Conservation (phyloP, 2,329 filamentous ascomycete genomes). For the Penicillium capsulatum region DNA sequence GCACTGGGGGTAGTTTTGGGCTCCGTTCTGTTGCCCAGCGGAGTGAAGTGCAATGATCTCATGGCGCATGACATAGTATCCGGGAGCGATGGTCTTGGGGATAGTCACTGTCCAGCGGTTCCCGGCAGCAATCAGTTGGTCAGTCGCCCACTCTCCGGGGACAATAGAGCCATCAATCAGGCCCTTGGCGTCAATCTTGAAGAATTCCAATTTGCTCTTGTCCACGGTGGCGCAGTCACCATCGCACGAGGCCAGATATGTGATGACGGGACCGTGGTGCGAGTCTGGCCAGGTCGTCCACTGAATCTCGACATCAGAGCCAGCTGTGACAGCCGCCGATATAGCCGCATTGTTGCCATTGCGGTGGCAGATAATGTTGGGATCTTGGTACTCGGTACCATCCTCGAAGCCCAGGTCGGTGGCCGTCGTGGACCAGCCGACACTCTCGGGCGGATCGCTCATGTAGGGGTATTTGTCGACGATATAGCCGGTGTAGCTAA, state of each 20-base stretch:
- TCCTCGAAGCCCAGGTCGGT: slow-evolving; percentile 52
- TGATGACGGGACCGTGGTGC: slow-evolving; percentile 60
- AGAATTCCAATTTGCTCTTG: slow-evolving; percentile 52
- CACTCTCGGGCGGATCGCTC: slow-evolving; percentile 36
- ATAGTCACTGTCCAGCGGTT: slow-evolving; percentile 47
- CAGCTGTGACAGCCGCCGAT: slow-evolving; percentile 55
- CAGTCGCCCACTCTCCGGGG: slow-evolving; percentile 53
- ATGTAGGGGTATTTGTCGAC: slow-evolving; percentile 27
- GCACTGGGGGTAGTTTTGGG: slow-evolving; percentile 53
- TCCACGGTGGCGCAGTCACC: slow-evolving; percentile 53
- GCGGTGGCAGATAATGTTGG: slow-evolving; percentile 60
- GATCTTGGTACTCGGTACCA: slow-evolving; percentile 39
- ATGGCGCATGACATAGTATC: slow-evolving; percentile 51
- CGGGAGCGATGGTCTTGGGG: slow-evolving; percentile 43
- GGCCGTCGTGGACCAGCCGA: slow-evolving; percentile 53
- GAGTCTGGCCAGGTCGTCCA: slow-evolving; percentile 64
- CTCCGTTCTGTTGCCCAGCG: slow-evolving; percentile 39
- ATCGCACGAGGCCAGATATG: slow-evolving; percentile 58
- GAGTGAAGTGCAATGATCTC: slow-evolving; percentile 52
- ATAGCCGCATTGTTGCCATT: slow-evolving; percentile 48
- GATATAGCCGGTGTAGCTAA: slow-evolving; percentile 41
- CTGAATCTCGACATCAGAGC: slow-evolving; percentile 53
- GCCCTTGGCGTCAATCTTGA: slow-evolving; percentile 59
- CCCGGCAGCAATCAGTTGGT: slow-evolving; percentile 49
- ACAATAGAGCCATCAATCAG: slow-evolving; percentile 42